A percentile compares a stretch with the other conserved stretches of the same genome.
Conservation (phyloP, 176 grass and related monocot species). For the Aegilops umbellulata region DNA sequence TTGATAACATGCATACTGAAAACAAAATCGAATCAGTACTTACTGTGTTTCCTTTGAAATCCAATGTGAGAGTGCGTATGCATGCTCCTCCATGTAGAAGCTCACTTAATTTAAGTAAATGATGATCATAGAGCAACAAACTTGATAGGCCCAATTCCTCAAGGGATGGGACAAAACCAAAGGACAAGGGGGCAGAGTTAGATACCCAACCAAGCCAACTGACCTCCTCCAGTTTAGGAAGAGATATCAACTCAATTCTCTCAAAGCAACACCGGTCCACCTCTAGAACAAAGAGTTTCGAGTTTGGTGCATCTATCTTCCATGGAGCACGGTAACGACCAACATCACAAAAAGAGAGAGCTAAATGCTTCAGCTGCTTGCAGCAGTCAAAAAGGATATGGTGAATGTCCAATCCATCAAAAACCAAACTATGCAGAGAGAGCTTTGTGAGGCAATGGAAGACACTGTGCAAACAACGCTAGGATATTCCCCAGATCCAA, state of each 20-base stretch:
- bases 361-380: background rate
- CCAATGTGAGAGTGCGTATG: background rate
- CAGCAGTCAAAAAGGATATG: background rate
- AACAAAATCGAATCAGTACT: background rate
- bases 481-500: too few species aligned
- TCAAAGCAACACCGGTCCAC: background rate
- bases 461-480: background rate
- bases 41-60: conserved; percentile 3
- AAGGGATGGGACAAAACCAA: background rate
- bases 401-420: background rate
- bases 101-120: background rate
- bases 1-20: background rate
- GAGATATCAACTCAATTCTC: background rate
- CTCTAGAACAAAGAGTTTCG: background rate
- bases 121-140: background rate
- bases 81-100: background rate
- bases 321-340: background rate
- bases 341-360: background rate
- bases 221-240: background rate
- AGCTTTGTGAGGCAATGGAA: background rate
- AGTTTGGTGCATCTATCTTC: background rate
- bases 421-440: background rate
- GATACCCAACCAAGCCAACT: background rate
- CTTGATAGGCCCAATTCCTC: background rate
- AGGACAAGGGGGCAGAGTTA: background rate